Evolutionary conservation across 129 eudicot genomes (phyloP), one percentile per base, ranked within the genome.

Genomic region (Arctium lappa): DNA sequence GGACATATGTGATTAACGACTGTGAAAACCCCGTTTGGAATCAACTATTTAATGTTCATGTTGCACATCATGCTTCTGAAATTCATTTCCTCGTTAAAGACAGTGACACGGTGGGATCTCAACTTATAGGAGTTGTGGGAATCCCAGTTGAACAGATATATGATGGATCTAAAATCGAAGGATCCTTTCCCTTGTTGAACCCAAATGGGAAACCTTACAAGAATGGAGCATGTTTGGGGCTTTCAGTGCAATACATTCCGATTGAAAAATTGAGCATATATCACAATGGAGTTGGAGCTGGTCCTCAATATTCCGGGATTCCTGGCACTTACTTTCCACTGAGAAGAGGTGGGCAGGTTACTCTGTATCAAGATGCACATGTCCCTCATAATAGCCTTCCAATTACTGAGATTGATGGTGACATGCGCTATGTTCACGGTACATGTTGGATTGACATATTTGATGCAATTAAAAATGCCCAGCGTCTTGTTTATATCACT

Each of bases 351-450:
- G 99, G 99, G 42, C 82, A 53, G n/a, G 92, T 95, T 71, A 93
- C 92, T 12, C 85, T 95, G 29, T 95, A 95, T 89, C 99, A 95
- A 85, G 99, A 95, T 88, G 98, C 99, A 62, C 99, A 95, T 90
- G 99, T 95, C 4, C 92, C 88, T 18, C 88, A 88, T 89, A 91
- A 89, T 12, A 85, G 39, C 82, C 92, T 95, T 76, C 99, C 97
- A 13, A 88, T 80, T 69, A 66, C 88, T 80, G 86, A 56, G 87
- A 97, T 95, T 56, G 99, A 91, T 31, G 73, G 85, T 66, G 97
- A 89, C 32, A 88, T 75, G 90, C 88, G 86, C 12, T 93, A 91
- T 81, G 89, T 90, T 50, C 97, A 95, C 84, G 99, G 99, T 7
- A 93, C 88, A 86, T 95, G 98, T 33, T 95, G 99, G 99, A 82